phyloP scores from a whole-genome alignment of 2,329 filamentous ascomycete genomes.

The Colletotrichum gloeosporioides region DNA sequence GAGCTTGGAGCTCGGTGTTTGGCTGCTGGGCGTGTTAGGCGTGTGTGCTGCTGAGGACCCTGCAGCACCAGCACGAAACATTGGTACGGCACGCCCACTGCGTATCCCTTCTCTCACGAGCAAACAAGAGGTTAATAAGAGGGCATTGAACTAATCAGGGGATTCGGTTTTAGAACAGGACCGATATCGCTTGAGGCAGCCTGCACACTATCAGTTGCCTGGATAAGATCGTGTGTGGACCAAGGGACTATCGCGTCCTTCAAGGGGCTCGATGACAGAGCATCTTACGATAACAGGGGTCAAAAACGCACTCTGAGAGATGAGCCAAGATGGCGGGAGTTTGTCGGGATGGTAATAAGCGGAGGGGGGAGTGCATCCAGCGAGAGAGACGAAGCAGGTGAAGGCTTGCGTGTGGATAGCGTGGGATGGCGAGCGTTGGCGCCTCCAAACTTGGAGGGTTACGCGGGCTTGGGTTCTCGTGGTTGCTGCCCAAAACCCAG shows the following conservation, averaged over 20 bases:
- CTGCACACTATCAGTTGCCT: neutral
- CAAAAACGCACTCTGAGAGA: neutral
- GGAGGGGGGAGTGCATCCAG: neutral
- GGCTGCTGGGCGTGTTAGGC: neutral
- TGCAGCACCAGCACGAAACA: neutral
- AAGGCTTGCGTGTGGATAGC: neutral
- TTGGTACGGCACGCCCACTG: neutral
- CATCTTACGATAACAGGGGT: constrained; percentile 10
- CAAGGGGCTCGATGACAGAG: constrained; percentile 2
- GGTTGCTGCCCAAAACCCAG: neutral
- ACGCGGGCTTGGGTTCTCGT: neutral
- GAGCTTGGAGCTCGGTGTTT: constrained; percentile 3
- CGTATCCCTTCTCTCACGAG: neutral
- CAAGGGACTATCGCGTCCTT: neutral
- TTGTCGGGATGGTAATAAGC: neutral
- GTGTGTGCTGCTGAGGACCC: neutral
- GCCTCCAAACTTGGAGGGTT: neutral
- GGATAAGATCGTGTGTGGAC: neutral
- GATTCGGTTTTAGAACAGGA: neutral
- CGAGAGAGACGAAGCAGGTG: neutral
- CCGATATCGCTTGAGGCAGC: neutral
- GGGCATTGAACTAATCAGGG: neutral
- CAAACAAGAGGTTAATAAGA: constrained; percentile 3
- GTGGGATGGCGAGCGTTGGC: neutral
- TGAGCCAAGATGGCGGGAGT: neutral